Evolutionary conservation across 495 filamentous ascomycete species (phyloP).

Genomic region (Pyrenula aspistea): DNA sequence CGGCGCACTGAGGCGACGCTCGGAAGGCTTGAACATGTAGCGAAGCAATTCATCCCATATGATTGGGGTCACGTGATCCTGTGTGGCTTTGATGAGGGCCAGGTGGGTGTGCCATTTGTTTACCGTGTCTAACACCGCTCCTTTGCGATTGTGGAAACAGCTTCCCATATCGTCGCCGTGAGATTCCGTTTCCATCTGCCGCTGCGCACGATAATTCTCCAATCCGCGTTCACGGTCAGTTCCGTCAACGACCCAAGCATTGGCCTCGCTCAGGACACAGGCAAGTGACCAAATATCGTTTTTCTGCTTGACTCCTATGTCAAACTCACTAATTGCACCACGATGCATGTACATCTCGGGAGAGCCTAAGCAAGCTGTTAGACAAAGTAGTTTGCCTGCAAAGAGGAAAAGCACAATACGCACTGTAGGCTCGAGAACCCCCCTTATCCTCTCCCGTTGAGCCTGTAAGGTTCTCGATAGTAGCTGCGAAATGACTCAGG

Average conservation of each 20-base stretch:
- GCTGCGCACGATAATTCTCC: conserved; percentile 17
- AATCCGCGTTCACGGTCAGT: conserved; percentile 10
- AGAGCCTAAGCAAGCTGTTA: conserved; percentile 15
- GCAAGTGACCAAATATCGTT: conserved; percentile 36
- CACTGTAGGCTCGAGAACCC: conserved; percentile 22
- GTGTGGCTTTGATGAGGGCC: conserved; percentile 1
- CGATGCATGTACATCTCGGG: conserved; percentile 20
- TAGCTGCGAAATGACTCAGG: conserved; percentile 15
- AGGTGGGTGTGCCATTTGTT: conserved; percentile 13
- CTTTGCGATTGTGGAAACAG: conserved; percentile 31
- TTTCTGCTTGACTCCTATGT: conserved; percentile 7
- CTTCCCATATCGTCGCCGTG: conserved; percentile 3
- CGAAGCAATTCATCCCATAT: conserved; percentile 12
- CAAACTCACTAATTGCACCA: conserved; percentile 7
- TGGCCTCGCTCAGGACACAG: conserved; percentile 31
- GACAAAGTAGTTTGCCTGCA: conserved; percentile 3
- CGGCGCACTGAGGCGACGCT: background rate
- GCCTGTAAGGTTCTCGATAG: conserved; percentile 3
- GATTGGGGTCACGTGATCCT: conserved; percentile 12
- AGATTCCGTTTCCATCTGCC: conserved; percentile 13
- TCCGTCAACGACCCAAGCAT: conserved; percentile 25
- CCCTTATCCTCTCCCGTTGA: conserved; percentile 14
- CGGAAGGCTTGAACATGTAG: conserved; percentile 5
- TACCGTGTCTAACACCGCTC: conserved; percentile 15
- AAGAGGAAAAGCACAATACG: background rate